Conservation (phyloP, 108 stramenopile species). For the Aurantiochytrium sp. region DNA sequence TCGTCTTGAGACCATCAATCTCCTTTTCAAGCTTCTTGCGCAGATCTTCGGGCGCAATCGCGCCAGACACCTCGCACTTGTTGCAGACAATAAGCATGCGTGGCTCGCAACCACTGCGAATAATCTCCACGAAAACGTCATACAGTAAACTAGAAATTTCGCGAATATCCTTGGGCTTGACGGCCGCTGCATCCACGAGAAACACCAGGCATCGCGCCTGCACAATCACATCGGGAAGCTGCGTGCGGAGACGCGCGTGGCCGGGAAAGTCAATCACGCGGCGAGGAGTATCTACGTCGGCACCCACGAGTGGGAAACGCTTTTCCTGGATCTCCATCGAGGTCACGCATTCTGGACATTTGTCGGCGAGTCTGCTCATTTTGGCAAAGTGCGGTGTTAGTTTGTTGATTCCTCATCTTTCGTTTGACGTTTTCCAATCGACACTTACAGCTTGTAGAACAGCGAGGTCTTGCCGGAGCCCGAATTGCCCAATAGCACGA, state of each 20-base stretch:
- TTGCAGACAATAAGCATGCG: conserved; percentile 1
- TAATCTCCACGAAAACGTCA: background rate
- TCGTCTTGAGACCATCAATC: background rate
- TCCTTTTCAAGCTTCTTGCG: background rate
- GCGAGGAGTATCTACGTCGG: background rate
- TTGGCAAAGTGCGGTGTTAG: no score
- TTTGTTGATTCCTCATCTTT: background rate
- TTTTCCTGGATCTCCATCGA: background rate
- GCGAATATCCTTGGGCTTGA: background rate
- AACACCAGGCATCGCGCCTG: background rate
- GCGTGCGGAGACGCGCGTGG: background rate
- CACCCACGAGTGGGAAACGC: background rate
- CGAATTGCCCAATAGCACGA: background rate
- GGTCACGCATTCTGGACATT: background rate
- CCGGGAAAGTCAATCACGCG: background rate
- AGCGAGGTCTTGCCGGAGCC: background rate
- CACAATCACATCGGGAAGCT: background rate
- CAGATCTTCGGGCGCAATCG: background rate
- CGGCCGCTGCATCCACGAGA: background rate
- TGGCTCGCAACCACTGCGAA: background rate
- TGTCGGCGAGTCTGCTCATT: background rate
- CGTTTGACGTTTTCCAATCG: background rate
- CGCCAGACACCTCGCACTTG: background rate
- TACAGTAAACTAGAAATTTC: background rate
- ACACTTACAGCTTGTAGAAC: conserved; percentile 2